Percentiles rank a stretch among this genome's conserved stretches.
These are phyloP conservation scores for Erigeron philadelphicus DNA, from an alignment of 140 eudicot species.

Conservation along the genomic window DNA sequence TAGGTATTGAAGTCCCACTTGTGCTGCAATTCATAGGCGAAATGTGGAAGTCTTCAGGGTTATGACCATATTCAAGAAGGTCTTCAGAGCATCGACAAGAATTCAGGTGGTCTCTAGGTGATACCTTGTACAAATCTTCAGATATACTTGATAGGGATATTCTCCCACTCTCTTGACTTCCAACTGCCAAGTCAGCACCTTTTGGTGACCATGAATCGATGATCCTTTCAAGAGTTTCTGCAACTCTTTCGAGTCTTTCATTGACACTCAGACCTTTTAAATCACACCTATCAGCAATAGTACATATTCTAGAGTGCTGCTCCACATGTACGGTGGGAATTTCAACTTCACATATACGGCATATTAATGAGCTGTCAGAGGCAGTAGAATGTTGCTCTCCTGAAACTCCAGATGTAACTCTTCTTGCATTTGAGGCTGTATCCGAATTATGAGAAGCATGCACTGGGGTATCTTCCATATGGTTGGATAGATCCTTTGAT, in stretches of 20 bases:
- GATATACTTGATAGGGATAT: slow-evolving; percentile 41
- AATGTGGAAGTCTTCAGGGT: slow-evolving; percentile 44
- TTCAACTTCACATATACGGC: slow-evolving; percentile 98
- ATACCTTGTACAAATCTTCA: slow-evolving; percentile 45
- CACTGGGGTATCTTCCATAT: slow-evolving; percentile 33
- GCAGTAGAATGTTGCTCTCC: slow-evolving; percentile 48
- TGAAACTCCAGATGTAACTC: slow-evolving; percentile 43
- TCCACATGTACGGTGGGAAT: slow-evolving; percentile 88
- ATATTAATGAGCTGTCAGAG: slow-evolving; percentile 67
- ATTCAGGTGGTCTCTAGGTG: slow-evolving; percentile 39
- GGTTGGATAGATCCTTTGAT: slow-evolving; percentile 41
- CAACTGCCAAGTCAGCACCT: slow-evolving; percentile 39
- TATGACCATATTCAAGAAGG: slow-evolving; percentile 40
- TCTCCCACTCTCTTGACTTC: slow-evolving; percentile 54
- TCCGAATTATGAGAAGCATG: neutral
- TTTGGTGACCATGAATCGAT: slow-evolving; percentile 79
- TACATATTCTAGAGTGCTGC: slow-evolving; percentile 93
- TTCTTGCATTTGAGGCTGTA: slow-evolving; percentile 28
- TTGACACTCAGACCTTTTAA: slow-evolving; percentile 77
- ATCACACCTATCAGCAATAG: slow-evolving; percentile 95
- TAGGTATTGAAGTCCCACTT: slow-evolving; percentile 37
- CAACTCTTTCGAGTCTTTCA: slow-evolving; percentile 85
- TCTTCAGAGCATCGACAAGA: slow-evolving; percentile 42
- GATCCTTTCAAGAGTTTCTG: slow-evolving; percentile 73
- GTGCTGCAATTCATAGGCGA: slow-evolving; percentile 38